Conservation (phyloP, 192 early-diverging fungal species). For the Phycomyces nitens region DNA sequence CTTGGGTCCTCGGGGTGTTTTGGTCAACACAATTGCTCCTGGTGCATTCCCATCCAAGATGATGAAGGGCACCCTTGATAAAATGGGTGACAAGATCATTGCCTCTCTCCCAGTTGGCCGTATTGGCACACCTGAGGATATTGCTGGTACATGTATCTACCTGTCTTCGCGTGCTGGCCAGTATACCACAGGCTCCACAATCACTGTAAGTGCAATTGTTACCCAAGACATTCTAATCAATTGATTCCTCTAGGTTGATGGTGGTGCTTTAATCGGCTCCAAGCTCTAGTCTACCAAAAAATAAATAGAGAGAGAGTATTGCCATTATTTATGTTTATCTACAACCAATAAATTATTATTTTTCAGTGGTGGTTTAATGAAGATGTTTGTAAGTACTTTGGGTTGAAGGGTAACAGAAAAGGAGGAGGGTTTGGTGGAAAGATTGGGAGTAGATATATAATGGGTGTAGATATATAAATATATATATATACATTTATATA, state of each 20-base stretch:
- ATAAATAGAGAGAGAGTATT: too few relatives aligned
- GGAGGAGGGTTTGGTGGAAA: too few relatives aligned
- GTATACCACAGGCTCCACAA: slow-evolving; percentile 78
- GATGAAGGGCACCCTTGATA: slow-evolving; percentile 64
- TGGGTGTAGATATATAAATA: too few relatives aligned
- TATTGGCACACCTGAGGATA: slow-evolving; percentile 80
- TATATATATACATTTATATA: too few relatives aligned
- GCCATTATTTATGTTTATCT: too few relatives aligned
- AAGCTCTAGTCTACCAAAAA: slow-evolving; percentile 29
- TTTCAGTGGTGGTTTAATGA: too few relatives aligned
- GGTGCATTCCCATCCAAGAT: slow-evolving; percentile 75
- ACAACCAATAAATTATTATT: too few relatives aligned
- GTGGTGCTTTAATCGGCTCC: slow-evolving; percentile 55
- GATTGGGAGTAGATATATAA: too few relatives aligned
- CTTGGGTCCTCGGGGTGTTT: slow-evolving; percentile 54
- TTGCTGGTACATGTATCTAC: slow-evolving; percentile 82
- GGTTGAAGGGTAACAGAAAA: too few relatives aligned
- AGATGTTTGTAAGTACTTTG: too few relatives aligned
- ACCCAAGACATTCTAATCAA: too few relatives aligned
- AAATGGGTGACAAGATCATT: slow-evolving; percentile 51
- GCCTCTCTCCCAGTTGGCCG: slow-evolving; percentile 61
- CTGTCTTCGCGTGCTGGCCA: slow-evolving; percentile 68
- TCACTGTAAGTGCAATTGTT: slow-evolving; percentile 54
- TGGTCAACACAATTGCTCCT: slow-evolving; percentile 68
- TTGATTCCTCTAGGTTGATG: slow-evolving; percentile 50